phyloP scores from a whole-genome alignment of 305 asterid genomes.

The Fraxinus velutina region DNA sequence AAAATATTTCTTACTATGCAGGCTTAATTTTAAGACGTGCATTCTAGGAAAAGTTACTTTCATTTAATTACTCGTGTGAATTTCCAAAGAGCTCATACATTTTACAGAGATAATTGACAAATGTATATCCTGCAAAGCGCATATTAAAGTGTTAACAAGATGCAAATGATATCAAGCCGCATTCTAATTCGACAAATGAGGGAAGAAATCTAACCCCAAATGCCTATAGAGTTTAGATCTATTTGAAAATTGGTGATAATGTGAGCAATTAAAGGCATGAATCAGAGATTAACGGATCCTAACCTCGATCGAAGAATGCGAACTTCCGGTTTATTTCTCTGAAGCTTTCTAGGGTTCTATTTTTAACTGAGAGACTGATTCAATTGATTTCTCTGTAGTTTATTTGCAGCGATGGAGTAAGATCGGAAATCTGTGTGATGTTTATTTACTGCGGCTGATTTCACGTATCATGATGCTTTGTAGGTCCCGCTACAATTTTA shows the following conservation, averaged over 20 bases:
- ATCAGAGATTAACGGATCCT: neutral
- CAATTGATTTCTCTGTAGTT: neutral
- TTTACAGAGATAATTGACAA: neutral
- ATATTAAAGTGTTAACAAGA: constrained; percentile 7
- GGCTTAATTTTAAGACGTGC: neutral
- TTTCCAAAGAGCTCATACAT: neutral
- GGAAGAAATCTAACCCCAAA: neutral
- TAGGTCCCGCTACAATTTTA: neutral
- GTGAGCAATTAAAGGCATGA: constrained; percentile 18
- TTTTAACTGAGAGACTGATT: neutral
- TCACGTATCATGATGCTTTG: constrained; percentile 6
- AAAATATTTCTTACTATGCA: neutral
- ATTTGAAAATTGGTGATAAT: neutral
- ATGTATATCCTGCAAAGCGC: constrained; percentile 14
- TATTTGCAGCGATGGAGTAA: constrained; percentile 17
- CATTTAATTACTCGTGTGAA: constrained; percentile 1
- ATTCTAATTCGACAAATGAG: constrained; percentile 6
- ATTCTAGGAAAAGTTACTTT: neutral
- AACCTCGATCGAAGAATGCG: constrained; percentile 39
- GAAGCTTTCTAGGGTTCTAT: constrained; percentile 13
- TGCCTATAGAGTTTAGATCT: constrained; percentile 31
- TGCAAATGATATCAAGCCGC: constrained; percentile 18
- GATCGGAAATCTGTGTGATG: constrained; percentile 11
- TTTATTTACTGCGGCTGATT: constrained; percentile 24
- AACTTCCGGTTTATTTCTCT: constrained; percentile 6